Evolutionary conservation across 2,329 filamentous ascomycete genomes (phyloP).

Genomic region (Alternaria sp.): DNA sequence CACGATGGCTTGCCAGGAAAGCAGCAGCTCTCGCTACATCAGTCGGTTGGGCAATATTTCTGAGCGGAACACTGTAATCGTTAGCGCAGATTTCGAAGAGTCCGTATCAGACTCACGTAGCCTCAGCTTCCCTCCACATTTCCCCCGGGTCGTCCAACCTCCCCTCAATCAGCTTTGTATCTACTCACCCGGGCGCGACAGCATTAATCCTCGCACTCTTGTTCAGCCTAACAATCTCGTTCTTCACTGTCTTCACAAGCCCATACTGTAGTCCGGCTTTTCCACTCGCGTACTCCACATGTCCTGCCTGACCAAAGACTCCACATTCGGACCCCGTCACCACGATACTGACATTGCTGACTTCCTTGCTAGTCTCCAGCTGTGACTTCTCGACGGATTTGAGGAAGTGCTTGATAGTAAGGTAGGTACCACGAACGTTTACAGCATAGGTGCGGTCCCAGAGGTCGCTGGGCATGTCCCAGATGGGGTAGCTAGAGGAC

Average conservation of each 20-base stretch:
- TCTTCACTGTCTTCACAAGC: constrained; percentile 62
- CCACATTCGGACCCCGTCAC: constrained; percentile 63
- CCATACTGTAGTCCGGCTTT: constrained; percentile 62
- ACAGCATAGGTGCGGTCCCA: constrained; percentile 63
- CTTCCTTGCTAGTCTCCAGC: constrained; percentile 47
- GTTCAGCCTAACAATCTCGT: constrained; percentile 64
- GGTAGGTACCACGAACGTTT: constrained; percentile 63
- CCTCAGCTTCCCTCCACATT: constrained; percentile 61
- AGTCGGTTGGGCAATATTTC: constrained; percentile 59
- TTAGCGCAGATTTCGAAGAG: constrained; percentile 17
- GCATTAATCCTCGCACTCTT: constrained; percentile 62
- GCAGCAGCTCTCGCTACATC: constrained; percentile 61
- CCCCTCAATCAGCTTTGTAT: constrained; percentile 59
- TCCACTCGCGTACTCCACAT: constrained; percentile 61
- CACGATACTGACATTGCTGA: constrained; percentile 62
- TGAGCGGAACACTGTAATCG: constrained; percentile 50
- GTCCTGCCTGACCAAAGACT: constrained; percentile 60
- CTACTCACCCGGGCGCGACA: constrained; percentile 60
- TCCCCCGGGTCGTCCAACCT: constrained; percentile 60
- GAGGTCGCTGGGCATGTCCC: constrained; percentile 60
- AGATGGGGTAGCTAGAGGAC: constrained; percentile 59
- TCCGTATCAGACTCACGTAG: constrained; percentile 47
- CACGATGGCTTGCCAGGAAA: constrained; percentile 61
- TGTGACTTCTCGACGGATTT: constrained; percentile 55
- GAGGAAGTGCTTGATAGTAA: constrained; percentile 66